Conservation (phyloP, 176 grass and related monocot species). For the Tuctoria greenei region DNA sequence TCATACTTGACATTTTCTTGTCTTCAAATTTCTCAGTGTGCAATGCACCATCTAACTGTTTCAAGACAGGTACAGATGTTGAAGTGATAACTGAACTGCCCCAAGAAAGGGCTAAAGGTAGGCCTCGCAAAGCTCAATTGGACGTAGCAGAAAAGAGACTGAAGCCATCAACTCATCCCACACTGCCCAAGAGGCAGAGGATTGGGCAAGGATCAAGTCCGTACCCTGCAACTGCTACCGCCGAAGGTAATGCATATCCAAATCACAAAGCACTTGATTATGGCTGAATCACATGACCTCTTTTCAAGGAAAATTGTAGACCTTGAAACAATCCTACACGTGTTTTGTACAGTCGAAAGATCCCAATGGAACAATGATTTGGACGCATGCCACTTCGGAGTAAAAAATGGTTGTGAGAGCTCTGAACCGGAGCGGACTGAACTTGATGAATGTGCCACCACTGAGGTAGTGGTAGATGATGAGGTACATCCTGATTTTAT, state of each 20-base stretch:
- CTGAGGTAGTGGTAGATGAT: constrained; percentile 53
- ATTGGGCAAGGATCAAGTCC: constrained; percentile 37
- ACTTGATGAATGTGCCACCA: constrained; percentile 21
- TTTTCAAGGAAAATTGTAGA: neutral
- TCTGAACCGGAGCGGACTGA: constrained; percentile 18
- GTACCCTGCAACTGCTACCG: constrained; percentile 18
- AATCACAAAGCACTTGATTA: constrained; percentile 9
- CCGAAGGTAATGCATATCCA: constrained; percentile 40
- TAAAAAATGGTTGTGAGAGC: constrained; percentile 6
- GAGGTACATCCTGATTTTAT: constrained; percentile 87
- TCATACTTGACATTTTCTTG: neutral
- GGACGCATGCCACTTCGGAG: constrained; percentile 39
- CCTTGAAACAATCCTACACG: neutral
- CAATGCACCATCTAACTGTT: constrained; percentile 6
- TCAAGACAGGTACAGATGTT: constrained; percentile 15
- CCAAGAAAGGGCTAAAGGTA: constrained; percentile 40
- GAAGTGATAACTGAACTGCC: constrained; percentile 61
- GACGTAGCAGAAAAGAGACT: constrained; percentile 24
- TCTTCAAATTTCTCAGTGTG: neutral
- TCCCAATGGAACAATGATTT: constrained; percentile 64
- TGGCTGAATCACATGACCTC: neutral
- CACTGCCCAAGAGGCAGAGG: constrained; percentile 43
- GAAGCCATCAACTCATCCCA: constrained; percentile 22
- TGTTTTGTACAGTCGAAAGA: constrained; percentile 39
- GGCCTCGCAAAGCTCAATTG: constrained; percentile 26